Percentiles rank a stretch among this genome's conserved stretches.
phyloP scores from a whole-genome alignment of 2,329 filamentous ascomycete species.

The Colletotrichum navitas region DNA sequence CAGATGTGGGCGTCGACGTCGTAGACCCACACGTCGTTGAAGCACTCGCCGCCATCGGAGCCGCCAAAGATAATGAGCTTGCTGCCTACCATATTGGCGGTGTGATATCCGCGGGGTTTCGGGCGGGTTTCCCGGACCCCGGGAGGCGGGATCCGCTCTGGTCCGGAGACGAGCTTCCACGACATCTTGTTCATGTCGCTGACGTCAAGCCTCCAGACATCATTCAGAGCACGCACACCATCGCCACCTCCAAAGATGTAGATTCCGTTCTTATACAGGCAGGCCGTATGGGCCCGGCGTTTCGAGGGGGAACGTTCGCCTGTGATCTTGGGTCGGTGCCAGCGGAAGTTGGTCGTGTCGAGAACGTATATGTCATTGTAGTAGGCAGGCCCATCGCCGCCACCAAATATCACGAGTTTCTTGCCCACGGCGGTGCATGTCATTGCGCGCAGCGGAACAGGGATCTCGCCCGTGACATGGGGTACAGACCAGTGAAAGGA shows the following conservation, averaged over 20 bases:
- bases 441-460: constrained; percentile 76
- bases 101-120: constrained; percentile 77
- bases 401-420: constrained; percentile 77
- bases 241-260: constrained; percentile 81
- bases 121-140: constrained; percentile 59
- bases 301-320: constrained; percentile 71
- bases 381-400: constrained; percentile 77
- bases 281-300: constrained; percentile 77
- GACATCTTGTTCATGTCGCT: constrained; percentile 75
- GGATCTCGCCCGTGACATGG: constrained; percentile 73
- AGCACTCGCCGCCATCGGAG: constrained; percentile 78
- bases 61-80: constrained; percentile 80
- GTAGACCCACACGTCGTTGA: constrained; percentile 80
- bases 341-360: constrained; percentile 77
- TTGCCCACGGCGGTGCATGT: constrained; percentile 79
- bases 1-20: constrained; percentile 73
- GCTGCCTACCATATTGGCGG: constrained; percentile 78
- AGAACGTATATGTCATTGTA: constrained; percentile 80
- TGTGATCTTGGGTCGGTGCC: constrained; percentile 71
- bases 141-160: constrained; percentile 50
- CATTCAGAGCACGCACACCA: constrained; percentile 77
- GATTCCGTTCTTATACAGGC: constrained; percentile 77
- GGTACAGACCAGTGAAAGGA: constrained; percentile 77
- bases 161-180: constrained; percentile 73
- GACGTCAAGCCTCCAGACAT: constrained; percentile 80